These are phyloP conservation scores for Phialemoniopsis sp. DNA, from an alignment of 2,329 filamentous ascomycete genomes.

Conservation along the genomic window DNA sequence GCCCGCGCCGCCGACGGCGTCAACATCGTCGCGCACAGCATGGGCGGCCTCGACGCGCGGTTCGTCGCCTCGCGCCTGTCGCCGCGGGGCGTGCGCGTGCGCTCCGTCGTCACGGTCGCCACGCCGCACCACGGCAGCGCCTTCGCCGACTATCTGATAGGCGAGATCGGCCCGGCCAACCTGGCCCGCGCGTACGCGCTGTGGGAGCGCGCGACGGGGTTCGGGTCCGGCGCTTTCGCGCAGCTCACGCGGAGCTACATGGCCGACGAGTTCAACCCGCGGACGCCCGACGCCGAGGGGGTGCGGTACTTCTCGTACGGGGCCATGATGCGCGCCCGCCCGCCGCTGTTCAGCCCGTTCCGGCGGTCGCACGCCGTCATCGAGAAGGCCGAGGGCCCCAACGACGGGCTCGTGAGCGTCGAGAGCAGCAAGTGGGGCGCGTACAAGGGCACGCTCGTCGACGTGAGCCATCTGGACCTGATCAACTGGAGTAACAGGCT, in stretches of 20 bases:
- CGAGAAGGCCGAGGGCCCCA: slow-evolving; percentile 48
- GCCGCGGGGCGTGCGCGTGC: slow-evolving; percentile 40
- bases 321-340: slow-evolving; percentile 37
- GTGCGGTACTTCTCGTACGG: slow-evolving; percentile 63
- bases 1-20: slow-evolving; percentile 45
- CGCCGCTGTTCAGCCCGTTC: slow-evolving; percentile 64
- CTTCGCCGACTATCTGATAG: slow-evolving; percentile 51
- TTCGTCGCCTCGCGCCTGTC: slow-evolving; percentile 59
- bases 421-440: slow-evolving; percentile 57
- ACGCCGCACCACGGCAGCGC: slow-evolving; percentile 52
- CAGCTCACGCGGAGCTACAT: slow-evolving; percentile 59
- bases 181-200: slow-evolving; percentile 52
- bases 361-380: slow-evolving; percentile 48
- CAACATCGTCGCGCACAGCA: slow-evolving; percentile 70
- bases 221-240: slow-evolving; percentile 56
- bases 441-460: slow-evolving; percentile 60
- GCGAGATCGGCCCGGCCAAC: slow-evolving; percentile 37
- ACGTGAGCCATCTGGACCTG: slow-evolving; percentile 59
- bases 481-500: slow-evolving; percentile 66
- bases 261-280: slow-evolving; percentile 53
- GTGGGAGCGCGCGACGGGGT: slow-evolving; percentile 43
- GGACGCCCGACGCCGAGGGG: slow-evolving; percentile 44
- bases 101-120: slow-evolving; percentile 49
- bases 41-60: slow-evolving; percentile 62
- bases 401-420: slow-evolving; percentile 66